A percentile compares a stretch with the other conserved stretches of the same genome.
These are phyloP conservation scores for Thinopyrum obtusiflorum DNA, from an alignment of 202 grass and related monocot genomes.

Conservation along the genomic window DNA sequence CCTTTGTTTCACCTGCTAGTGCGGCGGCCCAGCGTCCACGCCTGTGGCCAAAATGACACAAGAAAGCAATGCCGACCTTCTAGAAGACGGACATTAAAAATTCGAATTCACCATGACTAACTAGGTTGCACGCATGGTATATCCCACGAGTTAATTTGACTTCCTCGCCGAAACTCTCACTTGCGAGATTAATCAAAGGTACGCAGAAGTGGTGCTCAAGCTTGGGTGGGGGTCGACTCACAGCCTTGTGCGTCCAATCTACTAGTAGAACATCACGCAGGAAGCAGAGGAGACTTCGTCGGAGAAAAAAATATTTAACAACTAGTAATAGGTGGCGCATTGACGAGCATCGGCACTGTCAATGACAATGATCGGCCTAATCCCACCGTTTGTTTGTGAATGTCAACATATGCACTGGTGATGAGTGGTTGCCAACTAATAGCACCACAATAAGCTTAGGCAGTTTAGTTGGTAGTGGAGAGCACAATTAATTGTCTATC, in stretches of 20 bases:
- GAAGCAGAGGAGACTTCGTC: background rate
- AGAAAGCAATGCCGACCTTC: background rate
- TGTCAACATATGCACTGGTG: background rate
- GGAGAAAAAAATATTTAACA: background rate
- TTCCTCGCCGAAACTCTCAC: background rate
- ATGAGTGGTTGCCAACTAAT: constrained; percentile 8
- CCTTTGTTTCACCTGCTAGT: background rate
- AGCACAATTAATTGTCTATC: background rate
- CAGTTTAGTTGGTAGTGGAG: background rate
- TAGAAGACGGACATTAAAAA: background rate
- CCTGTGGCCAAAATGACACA: background rate
- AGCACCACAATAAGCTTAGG: background rate
- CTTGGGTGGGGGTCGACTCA: too few species aligned
- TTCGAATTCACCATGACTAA: background rate
- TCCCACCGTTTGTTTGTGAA: background rate
- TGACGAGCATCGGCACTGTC: background rate
- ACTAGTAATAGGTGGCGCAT: background rate
- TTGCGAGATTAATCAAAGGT: background rate
- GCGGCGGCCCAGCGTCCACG: background rate
- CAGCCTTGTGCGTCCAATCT: too few species aligned
- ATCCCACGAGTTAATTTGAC: background rate
- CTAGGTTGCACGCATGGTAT: background rate
- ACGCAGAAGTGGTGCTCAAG: background rate
- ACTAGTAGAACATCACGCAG: too few species aligned
- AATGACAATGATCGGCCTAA: background rate